phyloP scores from a whole-genome alignment of 2,329 filamentous ascomycete species.

The Aspergillus cejpii region DNA sequence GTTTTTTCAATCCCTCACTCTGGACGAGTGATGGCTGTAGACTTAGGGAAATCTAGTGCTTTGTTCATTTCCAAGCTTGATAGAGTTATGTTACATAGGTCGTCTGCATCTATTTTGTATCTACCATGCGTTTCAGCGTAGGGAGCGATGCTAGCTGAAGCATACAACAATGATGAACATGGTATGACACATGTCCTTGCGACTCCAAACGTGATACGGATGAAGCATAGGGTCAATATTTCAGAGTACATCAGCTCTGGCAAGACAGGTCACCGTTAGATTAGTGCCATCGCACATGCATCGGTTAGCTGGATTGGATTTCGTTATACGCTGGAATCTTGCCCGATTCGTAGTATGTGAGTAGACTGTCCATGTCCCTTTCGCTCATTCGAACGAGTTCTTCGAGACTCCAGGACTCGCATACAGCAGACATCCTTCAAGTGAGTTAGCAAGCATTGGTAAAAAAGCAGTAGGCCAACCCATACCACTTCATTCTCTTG shows the following conservation, averaged over 20 bases:
- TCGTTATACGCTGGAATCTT: slow-evolving; percentile 35
- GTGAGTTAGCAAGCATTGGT: neutral
- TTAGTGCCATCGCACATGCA: neutral
- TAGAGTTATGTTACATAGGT: neutral
- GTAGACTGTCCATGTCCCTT: slow-evolving; percentile 74
- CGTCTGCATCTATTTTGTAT: neutral
- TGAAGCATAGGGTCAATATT: too few species aligned
- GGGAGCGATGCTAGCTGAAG: too few species aligned
- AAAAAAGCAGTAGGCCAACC: slow-evolving; percentile 23
- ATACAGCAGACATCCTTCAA: slow-evolving; percentile 80
- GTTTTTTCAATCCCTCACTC: slow-evolving; percentile 7
- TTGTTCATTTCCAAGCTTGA: neutral
- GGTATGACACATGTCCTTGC: too few species aligned
- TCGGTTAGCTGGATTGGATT: slow-evolving; percentile 21
- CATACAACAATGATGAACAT: neutral
- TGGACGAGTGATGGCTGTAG: slow-evolving; percentile 19
- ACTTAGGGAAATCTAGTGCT: slow-evolving; percentile 11
- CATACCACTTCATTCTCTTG: slow-evolving; percentile 84
- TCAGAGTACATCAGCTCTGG: neutral
- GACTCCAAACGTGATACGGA: too few species aligned
- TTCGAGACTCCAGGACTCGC: slow-evolving; percentile 76
- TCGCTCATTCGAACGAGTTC: slow-evolving; percentile 77
- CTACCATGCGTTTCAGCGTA: too few species aligned
- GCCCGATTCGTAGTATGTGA: slow-evolving; percentile 60
- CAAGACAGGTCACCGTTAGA: neutral